These are phyloP conservation scores for Fusarium ramigenum DNA, from an alignment of 2,329 filamentous ascomycete species.

Conservation along the genomic window DNA sequence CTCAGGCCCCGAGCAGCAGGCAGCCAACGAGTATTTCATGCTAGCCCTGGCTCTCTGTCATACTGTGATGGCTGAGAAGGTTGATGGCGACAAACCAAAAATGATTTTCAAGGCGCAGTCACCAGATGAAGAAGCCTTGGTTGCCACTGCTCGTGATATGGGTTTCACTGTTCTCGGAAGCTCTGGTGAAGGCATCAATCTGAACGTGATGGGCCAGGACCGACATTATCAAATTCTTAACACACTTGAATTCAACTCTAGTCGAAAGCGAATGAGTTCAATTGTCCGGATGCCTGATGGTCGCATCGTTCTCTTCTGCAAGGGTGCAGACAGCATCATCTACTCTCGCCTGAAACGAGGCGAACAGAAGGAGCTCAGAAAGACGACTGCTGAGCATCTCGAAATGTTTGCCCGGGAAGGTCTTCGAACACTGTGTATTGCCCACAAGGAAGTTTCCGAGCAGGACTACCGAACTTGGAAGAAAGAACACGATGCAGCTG, in stretches of 20 bases:
- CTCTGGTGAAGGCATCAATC: conserved; percentile 79
- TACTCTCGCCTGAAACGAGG: conserved; percentile 89
- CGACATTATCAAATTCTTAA: conserved; percentile 88
- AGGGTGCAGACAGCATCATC: conserved; percentile 96
- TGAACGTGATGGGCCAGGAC: conserved; percentile 90
- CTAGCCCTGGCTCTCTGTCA: conserved; percentile 94
- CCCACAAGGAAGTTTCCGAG: conserved; percentile 81
- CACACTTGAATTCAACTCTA: conserved; percentile 97
- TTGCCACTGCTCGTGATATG: conserved; percentile 92
- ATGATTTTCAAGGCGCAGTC: conserved; percentile 98
- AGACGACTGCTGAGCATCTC: conserved; percentile 88
- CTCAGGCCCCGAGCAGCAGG: conserved; percentile 78
- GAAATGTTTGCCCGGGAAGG: conserved; percentile 98
- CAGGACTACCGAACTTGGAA: conserved; percentile 88
- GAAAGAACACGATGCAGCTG: conserved; percentile 85
- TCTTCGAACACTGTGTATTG: conserved; percentile 92
- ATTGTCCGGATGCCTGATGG: conserved; percentile 95
- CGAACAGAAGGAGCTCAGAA: conserved; percentile 85
- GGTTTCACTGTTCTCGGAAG: conserved; percentile 92
- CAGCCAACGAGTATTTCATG: conserved; percentile 91
- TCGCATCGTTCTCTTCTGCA: conserved; percentile 91
- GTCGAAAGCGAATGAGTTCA: conserved; percentile 95
- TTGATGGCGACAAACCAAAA: conserved; percentile 87
- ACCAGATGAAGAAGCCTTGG: conserved; percentile 93
- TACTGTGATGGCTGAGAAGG: conserved; percentile 90